These are phyloP conservation scores for Chenopodium berlandieri DNA, from an alignment of 148 eudicot genomes.

Conservation along the genomic window DNA sequence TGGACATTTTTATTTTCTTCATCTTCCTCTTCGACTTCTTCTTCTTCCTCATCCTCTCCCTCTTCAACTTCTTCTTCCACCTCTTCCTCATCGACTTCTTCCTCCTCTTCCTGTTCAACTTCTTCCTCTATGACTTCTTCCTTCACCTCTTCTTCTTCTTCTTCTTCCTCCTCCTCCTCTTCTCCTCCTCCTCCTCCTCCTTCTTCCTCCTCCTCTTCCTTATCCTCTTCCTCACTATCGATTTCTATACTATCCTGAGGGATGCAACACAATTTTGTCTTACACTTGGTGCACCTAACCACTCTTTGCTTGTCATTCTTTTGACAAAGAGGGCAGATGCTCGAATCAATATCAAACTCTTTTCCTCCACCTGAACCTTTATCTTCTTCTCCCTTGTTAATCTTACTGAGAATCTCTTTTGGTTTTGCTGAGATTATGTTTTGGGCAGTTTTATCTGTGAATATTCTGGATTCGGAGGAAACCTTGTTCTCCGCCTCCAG, in stretches of 20 bases:
- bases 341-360: constrained; percentile 15
- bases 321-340: constrained; percentile 46
- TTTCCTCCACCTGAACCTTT: neutral
- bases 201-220: neutral
- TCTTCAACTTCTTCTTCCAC: neutral
- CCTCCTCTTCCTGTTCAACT: neutral
- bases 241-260: neutral
- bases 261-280: constrained; percentile 39
- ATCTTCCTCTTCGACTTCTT: neutral
- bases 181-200: neutral
- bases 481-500: neutral
- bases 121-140: neutral
- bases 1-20: too few species aligned
- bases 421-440: neutral
- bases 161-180: neutral
- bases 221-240: neutral
- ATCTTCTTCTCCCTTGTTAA: neutral
- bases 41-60: neutral
- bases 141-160: neutral
- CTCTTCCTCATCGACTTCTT: too few species aligned
- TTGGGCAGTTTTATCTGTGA: neutral
- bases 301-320: constrained; percentile 40
- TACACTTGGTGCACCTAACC: constrained; percentile 42
- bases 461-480: neutral
- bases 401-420: neutral